A percentile compares a stretch with the other conserved stretches of the same genome.
Evolutionary conservation across 1,139 yeast species (phyloP).

Genomic region (Nakaseomyces glabratus): DNA sequence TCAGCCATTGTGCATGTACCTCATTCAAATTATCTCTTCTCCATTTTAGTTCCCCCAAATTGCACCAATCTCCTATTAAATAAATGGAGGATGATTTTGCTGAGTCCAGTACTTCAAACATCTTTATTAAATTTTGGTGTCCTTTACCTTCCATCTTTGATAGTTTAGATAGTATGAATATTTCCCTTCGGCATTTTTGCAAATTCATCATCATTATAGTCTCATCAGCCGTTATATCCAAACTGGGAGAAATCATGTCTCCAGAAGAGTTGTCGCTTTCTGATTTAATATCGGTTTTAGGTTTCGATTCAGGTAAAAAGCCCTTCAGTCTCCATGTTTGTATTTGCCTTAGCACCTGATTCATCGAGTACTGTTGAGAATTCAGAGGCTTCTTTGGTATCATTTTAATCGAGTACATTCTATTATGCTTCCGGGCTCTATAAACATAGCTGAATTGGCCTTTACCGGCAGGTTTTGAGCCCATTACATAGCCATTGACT

Average conservation of each 20-base stretch:
- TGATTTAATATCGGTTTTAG: background rate
- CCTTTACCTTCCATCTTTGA: constrained; percentile 1
- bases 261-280: constrained; percentile 4
- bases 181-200: constrained; percentile 29
- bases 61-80: constrained; percentile 27
- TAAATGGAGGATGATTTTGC: constrained; percentile 23
- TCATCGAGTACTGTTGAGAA: constrained; percentile 26
- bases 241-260: background rate
- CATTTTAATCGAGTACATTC: constrained; percentile 24
- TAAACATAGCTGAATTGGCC: constrained; percentile 41
- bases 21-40: constrained; percentile 14
- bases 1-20: constrained; percentile 23
- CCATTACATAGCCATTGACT: constrained; percentile 1
- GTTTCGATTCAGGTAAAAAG: background rate
- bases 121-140: constrained; percentile 15
- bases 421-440: constrained; percentile 15
- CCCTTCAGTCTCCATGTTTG: constrained; percentile 21
- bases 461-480: constrained; percentile 28
- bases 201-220: constrained; percentile 26
- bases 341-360: constrained; percentile 26
- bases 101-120: constrained; percentile 26
- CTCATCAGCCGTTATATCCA: constrained; percentile 17
- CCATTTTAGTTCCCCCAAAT: constrained; percentile 30
- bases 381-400: constrained; percentile 24
- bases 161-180: constrained; percentile 19